Evolutionary conservation across 129 eudicot species (phyloP), one percentile per base, ranked within the genome.

Genomic region (Chrysanthemum lavandulifolium): DNA sequence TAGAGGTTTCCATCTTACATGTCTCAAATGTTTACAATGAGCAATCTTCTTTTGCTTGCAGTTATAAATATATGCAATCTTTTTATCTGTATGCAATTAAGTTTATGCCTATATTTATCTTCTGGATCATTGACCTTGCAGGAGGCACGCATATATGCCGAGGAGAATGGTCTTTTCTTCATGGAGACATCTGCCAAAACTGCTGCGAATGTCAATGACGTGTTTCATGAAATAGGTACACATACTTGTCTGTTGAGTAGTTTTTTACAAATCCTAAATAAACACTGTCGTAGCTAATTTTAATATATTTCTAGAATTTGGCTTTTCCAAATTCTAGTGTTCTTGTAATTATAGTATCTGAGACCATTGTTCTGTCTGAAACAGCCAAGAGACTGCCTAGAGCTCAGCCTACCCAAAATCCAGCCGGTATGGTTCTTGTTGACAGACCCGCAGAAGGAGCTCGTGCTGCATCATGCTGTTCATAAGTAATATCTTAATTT

Each of bases 161-260:
- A 90, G 58, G 98, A 90, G 71, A 93, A 93, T 77, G 96, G 89
- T 56, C 95, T 93, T 53, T 93, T 93, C 79, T 86, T 89, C 81
- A 74, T 87, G 88, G 98, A 93, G 82, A 93, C 98, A 63, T 93
- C 98, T 71, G 98, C 98, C 25, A 93, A 93, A 81, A 89, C 98
- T 56, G 97, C 98, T 54, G 84, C 77, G 23, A 93, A 93, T 81
- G 98, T 93, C 50, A 85, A 93, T 77, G 98, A 89, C 23, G 78
- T 87, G 47, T 93, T 93, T 76, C 80, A 89, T 71, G 98, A 93
- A 82, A 93, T 90, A 78, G 98, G 98, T 93, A 56, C 27, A 84
- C 76, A 40, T 7, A 21, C 7, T 51, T 59, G 45, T 63, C 8
- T 19, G n/a, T n/a, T n/a, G n/a, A n/a, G n/a, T n/a, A n/a, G n/a